These are phyloP conservation scores for Hypoxylon sp. DNA, from an alignment of 2,329 filamentous ascomycete species.

Conservation along the genomic window DNA sequence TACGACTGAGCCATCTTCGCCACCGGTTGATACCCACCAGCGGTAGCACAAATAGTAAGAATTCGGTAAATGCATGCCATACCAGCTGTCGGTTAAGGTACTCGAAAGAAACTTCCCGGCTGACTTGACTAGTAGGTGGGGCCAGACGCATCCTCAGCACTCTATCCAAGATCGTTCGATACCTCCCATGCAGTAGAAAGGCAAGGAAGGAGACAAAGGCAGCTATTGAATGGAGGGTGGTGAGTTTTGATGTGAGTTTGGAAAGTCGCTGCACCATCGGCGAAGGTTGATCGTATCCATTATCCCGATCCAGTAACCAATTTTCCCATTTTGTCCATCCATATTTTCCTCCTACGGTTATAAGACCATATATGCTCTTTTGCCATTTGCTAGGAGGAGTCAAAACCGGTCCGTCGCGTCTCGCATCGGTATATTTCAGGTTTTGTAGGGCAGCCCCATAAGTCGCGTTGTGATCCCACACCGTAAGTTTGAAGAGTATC, in stretches of 20 bases:
- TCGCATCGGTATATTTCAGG: conserved; percentile 88
- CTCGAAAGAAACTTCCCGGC: conserved; percentile 94
- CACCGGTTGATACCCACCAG: conserved; percentile 95
- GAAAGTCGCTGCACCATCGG: conserved; percentile 71
- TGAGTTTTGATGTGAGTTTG: conserved; percentile 76
- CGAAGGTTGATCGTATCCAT: conserved; percentile 76
- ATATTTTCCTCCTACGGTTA: conserved; percentile 91
- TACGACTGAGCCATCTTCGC: conserved; percentile 88
- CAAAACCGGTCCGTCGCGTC: conserved; percentile 73
- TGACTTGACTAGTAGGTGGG: conserved; percentile 86
- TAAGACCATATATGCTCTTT: conserved; percentile 84
- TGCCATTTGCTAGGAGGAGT: conserved; percentile 83
- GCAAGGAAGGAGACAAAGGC: conserved; percentile 89
- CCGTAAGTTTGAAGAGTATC: conserved; percentile 90
- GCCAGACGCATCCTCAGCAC: conserved; percentile 86
- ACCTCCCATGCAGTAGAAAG: conserved; percentile 91
- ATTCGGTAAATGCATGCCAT: conserved; percentile 99
- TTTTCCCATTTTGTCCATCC: conserved; percentile 93
- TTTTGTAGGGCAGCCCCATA: conserved; percentile 96
- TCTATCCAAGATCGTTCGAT: conserved; percentile 90
- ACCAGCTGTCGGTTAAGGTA: conserved; percentile 97
- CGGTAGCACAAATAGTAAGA: conserved; percentile 95
- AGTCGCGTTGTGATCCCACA: conserved; percentile 97
- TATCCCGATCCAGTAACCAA: conserved; percentile 82
- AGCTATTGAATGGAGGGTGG: conserved; percentile 83